Evolutionary conservation across 2,329 filamentous ascomycete genomes (phyloP), one percentile per base, ranked within the genome.

Genomic region (Pseudophaeomoniella oleicola): DNA sequence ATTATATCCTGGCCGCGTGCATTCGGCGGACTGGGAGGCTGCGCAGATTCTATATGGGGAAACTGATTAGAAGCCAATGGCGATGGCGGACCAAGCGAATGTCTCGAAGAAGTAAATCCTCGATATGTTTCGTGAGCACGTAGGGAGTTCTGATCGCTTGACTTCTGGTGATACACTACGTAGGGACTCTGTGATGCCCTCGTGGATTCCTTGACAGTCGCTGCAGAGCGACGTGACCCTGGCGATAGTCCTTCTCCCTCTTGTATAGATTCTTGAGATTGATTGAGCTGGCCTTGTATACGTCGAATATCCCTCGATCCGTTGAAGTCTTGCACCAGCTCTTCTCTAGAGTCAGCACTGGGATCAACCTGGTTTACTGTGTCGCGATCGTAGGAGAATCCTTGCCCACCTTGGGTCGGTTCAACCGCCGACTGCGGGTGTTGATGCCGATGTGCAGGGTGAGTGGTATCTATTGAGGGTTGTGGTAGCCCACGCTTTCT

Each of bases 41-140:
- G 18, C 41, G 44, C 10, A 40, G 42, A 22, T 39, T 39, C 9
- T 34, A 22, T n/a, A 37, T 12, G 12, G 15, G 11, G 30, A 19
- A 14, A n/a, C 30, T 34, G 13, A 34, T 15, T 11, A 13, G 36
- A 15, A 12, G 32, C 38, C 16, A 51, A 42, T n/a, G 54, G 51
- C 14, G 54, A 55, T 34, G 55, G 55, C n/a, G 52, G 53, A 9
- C 50, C 54, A 6, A 54, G 44, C 10, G 55, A 58, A 37, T 56
- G 50, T 40, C 55, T 52, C 9, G 55, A 58, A 4, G 53, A 44
- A 31, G 56, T 55, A 34, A 54, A 46, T 17, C 6, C 22, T 27
- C 22, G 22, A n/a, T 27, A 27, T 9, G 22, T n/a, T 9, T 27
- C 22, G n/a, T 9, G n/a, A 27, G 22, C 22, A n/a, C n/a, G 22